Evolutionary conservation across 1,284 basidiomycete genomes (phyloP), one percentile per base, ranked within the genome.

Genomic region (Microbotryum silenes-acaulis): DNA sequence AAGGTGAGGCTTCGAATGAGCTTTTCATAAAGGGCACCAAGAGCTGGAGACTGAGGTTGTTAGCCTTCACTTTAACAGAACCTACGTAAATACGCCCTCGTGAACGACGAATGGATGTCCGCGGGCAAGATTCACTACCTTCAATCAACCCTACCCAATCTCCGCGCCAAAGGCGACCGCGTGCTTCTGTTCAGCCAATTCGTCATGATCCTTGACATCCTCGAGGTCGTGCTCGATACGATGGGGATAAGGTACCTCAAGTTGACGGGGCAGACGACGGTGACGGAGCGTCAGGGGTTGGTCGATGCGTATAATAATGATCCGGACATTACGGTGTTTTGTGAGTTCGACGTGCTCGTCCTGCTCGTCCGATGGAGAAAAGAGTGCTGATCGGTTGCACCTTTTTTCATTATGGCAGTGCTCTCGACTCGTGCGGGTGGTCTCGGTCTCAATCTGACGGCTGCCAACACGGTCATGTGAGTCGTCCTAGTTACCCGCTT

Each of bases 251-350:
- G 84, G 66, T 97, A 85, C 75, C 81, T 91, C 37, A 78, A 94
- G n/a, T 81, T 99, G 57, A 97, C 96, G 0, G 96, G 96, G 1
- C 86, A 87, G 57, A 99, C 96, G 0, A 85, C 89, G 51, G 96
- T 98, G 21, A 91, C 93, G 72, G 86, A 92, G 59, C 83, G 96
- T 20, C 96, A 98, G 76, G 84, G 86, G 8, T 76, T 98, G 5
- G 94, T 98, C 0, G 96, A 99, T 72, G 88, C 96, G 74, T 98
- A 97, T 76, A 93, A 89, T n/a, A 88, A 93, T 70, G 89, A 97
- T 72, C 81, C 85, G 29, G 81, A 82, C n/a, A 97, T 99, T 71
- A 82, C 86, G 23, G 87, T 96, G 33, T 98, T 98, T 77, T 79
- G 70, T 71, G 27, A 33, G 70, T 60, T 6, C 1, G 31, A 31